Evolutionary conservation across 2,329 filamentous ascomycete species (phyloP).

Genomic region (Arthroderma uncinatum): DNA sequence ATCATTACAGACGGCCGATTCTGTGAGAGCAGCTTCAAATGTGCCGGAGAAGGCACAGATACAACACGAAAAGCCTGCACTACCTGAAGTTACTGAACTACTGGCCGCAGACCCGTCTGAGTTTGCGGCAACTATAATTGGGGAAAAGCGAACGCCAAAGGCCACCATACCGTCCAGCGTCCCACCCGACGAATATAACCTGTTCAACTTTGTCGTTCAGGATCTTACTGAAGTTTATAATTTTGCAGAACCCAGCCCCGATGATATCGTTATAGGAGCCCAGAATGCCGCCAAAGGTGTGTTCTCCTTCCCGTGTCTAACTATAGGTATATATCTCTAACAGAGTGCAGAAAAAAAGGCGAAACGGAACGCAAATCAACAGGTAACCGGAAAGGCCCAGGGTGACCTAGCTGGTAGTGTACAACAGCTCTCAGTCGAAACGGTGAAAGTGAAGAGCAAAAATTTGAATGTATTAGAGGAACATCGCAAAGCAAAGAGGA

Average conservation of each 20-base stretch:
- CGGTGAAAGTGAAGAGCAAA: constrained; percentile 53
- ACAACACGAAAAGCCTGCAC: background rate
- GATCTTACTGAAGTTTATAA: constrained; percentile 38
- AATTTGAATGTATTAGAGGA: constrained; percentile 77
- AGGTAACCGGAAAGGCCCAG: constrained; percentile 28
- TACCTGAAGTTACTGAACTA: constrained; percentile 11
- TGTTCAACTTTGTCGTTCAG: constrained; percentile 26
- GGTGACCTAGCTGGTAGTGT: constrained; percentile 39
- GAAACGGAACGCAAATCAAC: constrained; percentile 30
- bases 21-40: background rate
- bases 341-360: constrained; percentile 36
- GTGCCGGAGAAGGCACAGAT: background rate
- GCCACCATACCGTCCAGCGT: background rate
- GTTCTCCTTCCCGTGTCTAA: constrained; percentile 24
- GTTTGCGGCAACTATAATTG: constrained; percentile 40
- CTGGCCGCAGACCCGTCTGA: constrained; percentile 40
- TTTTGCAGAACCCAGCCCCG: constrained; percentile 79
- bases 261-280: constrained; percentile 77
- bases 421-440: constrained; percentile 40
- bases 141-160: constrained; percentile 14
- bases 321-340: constrained; percentile 24
- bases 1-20: background rate
- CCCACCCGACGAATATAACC: background rate
- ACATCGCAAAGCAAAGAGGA: constrained; percentile 61
- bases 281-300: constrained; percentile 70